Evolutionary conservation across 345 rosid genomes (phyloP).

Genomic region (Hibiscus syriacus): DNA sequence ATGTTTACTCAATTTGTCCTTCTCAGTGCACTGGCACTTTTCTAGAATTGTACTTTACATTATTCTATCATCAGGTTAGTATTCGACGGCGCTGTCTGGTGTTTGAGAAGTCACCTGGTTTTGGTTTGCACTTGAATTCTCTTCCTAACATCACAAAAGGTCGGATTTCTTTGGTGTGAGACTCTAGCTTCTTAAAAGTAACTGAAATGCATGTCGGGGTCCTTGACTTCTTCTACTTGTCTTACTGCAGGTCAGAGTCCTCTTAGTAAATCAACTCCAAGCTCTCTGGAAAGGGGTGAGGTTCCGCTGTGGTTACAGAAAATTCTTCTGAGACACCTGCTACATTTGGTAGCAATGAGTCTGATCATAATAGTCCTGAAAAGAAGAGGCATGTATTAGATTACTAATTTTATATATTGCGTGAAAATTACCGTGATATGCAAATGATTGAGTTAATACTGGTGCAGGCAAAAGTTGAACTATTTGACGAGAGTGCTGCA

Average conservation of each 20-base stretch:
- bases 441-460: slow-evolving; percentile 1
- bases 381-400: slow-evolving; percentile 40
- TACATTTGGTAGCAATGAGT: slow-evolving; percentile 22
- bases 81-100: slow-evolving; percentile 50
- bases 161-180: slow-evolving; percentile 16
- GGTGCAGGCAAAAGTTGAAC: slow-evolving; percentile 35
- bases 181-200: slow-evolving; percentile 23
- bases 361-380: slow-evolving; percentile 24
- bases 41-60: slow-evolving; percentile 2
- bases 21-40: no score
- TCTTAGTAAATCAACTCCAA: slow-evolving; percentile 18
- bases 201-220: slow-evolving; percentile 15
- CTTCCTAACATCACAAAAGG: slow-evolving; percentile 38
- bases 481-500: slow-evolving; percentile 29
- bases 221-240: slow-evolving; percentile 15
- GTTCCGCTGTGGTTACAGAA: slow-evolving; percentile 22
- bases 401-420: no score
- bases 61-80: slow-evolving; percentile 33
- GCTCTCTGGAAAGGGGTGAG: slow-evolving; percentile 22
- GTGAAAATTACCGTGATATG: background rate
- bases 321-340: slow-evolving; percentile 19
- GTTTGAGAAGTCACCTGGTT: no score
- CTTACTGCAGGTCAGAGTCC: background rate
- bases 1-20: no score
- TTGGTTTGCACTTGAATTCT: no score